Percentiles rank a stretch among this genome's conserved stretches.
phyloP scores from a whole-genome alignment of 1,139 yeast genomes.

The Saccharomyces hybrid region DNA sequence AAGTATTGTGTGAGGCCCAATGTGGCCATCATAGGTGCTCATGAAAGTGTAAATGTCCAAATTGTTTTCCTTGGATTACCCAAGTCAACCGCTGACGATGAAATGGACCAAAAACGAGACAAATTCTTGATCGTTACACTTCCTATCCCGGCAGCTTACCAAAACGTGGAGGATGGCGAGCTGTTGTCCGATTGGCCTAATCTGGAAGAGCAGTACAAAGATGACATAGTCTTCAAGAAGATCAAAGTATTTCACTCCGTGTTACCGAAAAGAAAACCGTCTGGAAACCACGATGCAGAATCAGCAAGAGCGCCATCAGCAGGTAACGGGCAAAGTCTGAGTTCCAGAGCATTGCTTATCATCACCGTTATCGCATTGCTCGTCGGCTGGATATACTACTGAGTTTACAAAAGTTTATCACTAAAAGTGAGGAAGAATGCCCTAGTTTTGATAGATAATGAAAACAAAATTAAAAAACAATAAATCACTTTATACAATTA shows the following conservation, averaged over 20 bases:
- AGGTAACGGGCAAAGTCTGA: slow-evolving; percentile 24
- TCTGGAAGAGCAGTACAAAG: slow-evolving; percentile 55
- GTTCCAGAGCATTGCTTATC: slow-evolving; percentile 42
- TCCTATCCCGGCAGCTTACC: slow-evolving; percentile 37
- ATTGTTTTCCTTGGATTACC: slow-evolving; percentile 77
- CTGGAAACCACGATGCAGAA: neutral
- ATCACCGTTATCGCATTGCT: slow-evolving; percentile 49
- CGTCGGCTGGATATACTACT: slow-evolving; percentile 52
- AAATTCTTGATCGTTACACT: slow-evolving; percentile 83
- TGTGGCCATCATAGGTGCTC: slow-evolving; percentile 74
- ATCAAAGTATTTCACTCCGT: slow-evolving; percentile 61
- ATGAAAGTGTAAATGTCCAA: slow-evolving; percentile 60
- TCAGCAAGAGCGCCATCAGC: neutral
- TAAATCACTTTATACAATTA: neutral
- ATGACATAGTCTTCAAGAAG: slow-evolving; percentile 57
- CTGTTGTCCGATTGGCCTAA: slow-evolving; percentile 58
- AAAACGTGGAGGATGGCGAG: slow-evolving; percentile 33
- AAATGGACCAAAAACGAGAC: slow-evolving; percentile 62
- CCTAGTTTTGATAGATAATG: neutral
- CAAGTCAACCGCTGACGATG: slow-evolving; percentile 59
- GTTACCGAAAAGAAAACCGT: slow-evolving; percentile 5
- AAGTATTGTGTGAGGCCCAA: slow-evolving; percentile 93
- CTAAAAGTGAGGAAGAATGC: neutral
- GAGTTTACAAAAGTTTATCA: slow-evolving; percentile 9
- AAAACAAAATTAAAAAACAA: slow-evolving; percentile 10